These are phyloP conservation scores for Heracleum sosnowskyi DNA, from an alignment of 129 eudicot genomes.

Conservation along the genomic window DNA sequence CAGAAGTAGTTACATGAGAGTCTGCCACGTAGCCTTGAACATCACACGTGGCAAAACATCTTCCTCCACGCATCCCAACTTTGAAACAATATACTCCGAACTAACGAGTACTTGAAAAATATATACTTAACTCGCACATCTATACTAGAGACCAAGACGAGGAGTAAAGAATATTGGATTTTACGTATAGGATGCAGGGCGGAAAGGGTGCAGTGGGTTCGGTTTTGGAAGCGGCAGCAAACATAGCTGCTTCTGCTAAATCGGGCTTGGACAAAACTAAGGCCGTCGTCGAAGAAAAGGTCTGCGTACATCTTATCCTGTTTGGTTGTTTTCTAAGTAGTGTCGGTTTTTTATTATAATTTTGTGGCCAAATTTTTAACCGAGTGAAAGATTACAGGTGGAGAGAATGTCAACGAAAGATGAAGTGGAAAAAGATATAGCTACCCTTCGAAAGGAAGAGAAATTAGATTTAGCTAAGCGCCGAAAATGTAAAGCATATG, in stretches of 20 bases:
- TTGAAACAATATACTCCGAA: not conserved
- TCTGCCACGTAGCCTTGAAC: not conserved
- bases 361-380: no score
- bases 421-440: conserved; percentile 42
- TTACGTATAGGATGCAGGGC: not conserved
- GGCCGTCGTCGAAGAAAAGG: conserved; percentile 49
- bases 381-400: no score
- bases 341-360: no score
- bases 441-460: conserved; percentile 42
- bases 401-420: conserved; percentile 40
- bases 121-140: no score
- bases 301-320: not conserved
- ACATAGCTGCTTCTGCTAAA: conserved; percentile 56
- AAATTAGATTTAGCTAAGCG: conserved; percentile 39
- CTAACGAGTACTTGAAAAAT: not conserved
- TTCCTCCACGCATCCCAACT: no score
- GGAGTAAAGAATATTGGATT: not conserved
- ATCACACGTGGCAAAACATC: not conserved
- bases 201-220: conserved; percentile 5
- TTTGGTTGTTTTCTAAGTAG: no score
- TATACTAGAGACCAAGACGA: no score
- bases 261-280: conserved; percentile 57
- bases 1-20: not conserved
- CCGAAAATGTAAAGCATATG: conserved; percentile 33
- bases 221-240: conserved; percentile 46